Percentiles rank a stretch among this genome's conserved stretches.
Evolutionary conservation across 2,329 filamentous ascomycete species (phyloP).

Genomic region (Simplicillium aogashimaense): DNA sequence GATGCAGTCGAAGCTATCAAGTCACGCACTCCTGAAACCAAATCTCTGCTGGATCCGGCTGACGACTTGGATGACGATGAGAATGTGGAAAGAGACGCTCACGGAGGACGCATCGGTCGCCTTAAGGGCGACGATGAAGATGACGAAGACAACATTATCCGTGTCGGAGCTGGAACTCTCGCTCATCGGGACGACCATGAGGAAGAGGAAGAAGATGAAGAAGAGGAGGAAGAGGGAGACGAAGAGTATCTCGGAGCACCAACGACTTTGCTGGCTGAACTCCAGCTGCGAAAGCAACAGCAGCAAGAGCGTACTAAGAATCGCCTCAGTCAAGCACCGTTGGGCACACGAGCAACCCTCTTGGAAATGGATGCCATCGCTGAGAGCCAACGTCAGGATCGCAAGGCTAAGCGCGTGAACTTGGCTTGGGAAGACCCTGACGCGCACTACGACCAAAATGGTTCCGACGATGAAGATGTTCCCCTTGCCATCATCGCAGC

Average conservation of each 20-base stretch:
- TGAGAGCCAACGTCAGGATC: constrained; percentile 68
- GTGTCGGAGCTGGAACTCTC: neutral
- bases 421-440: constrained; percentile 79
- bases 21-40: constrained; percentile 9
- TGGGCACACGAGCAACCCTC: constrained; percentile 80
- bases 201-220: constrained; percentile 27
- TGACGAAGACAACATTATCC: constrained; percentile 10
- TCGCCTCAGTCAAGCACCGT: constrained; percentile 44
- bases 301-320: constrained; percentile 62
- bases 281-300: constrained; percentile 84
- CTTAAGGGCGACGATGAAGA: neutral
- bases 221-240: constrained; percentile 34
- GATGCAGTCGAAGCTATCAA: constrained; percentile 17
- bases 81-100: constrained; percentile 1
- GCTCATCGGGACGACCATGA: constrained; percentile 10
- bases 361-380: constrained; percentile 85
- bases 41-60: constrained; percentile 8
- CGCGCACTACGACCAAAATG: constrained; percentile 30
- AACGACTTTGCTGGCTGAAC: constrained; percentile 83
- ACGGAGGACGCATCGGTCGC: too few relatives aligned
- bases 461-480: constrained; percentile 69
- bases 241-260: constrained; percentile 59
- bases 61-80: constrained; percentile 17
- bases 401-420: constrained; percentile 67
- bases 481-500: constrained; percentile 72